A percentile compares a stretch with the other conserved stretches of the same genome.
These are phyloP conservation scores for Populus nigra DNA, from an alignment of 345 rosid species.

Conservation along the genomic window DNA sequence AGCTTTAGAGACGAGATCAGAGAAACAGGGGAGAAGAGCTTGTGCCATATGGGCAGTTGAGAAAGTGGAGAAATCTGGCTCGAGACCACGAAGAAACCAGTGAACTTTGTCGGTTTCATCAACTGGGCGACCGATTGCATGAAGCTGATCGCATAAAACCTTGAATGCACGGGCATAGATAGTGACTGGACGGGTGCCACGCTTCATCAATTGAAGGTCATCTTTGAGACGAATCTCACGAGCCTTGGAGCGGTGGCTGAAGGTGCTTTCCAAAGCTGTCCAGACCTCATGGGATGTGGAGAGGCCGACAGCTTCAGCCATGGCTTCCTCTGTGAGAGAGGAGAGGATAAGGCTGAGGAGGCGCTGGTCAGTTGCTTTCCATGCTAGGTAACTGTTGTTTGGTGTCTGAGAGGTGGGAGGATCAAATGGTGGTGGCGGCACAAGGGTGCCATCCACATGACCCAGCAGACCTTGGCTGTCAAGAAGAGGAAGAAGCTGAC, in stretches of 20 bases:
- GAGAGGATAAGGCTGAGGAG: not conserved
- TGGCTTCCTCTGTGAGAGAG: not conserved
- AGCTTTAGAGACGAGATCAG: not conserved
- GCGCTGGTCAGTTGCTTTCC: not conserved
- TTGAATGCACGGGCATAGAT: not conserved
- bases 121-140: not conserved
- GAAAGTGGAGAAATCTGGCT: not conserved
- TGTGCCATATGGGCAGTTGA: not conserved
- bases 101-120: not conserved
- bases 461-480: rapidly evolving
- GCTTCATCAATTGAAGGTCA: not conserved
- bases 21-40: not conserved
- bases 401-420: not conserved
- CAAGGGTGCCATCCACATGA: not conserved
- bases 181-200: not conserved
- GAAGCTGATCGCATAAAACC: not conserved
- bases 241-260: not conserved
- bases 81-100: not conserved
- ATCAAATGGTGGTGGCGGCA: not conserved
- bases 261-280: not conserved
- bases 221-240: not conserved
- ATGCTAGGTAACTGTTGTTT: not conserved
- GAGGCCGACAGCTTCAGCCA: not conserved
- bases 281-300: not conserved
- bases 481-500: not conserved